phyloP scores from a whole-genome alignment of 2,329 filamentous ascomycete genomes.

The Beauveria asiatica region DNA sequence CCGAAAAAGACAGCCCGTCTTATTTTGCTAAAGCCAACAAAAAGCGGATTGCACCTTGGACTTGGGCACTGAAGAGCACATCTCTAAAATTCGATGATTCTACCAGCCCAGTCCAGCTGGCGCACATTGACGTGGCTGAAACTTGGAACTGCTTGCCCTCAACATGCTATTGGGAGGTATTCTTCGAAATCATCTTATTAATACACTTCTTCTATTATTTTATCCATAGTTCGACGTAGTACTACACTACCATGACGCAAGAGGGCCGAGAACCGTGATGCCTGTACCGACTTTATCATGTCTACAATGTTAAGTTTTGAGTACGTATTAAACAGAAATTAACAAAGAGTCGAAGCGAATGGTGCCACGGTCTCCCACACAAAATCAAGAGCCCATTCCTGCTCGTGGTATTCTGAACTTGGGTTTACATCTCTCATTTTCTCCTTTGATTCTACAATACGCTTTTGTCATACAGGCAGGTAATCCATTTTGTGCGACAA shows the following conservation, averaged over 20 bases:
- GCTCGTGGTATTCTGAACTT: conserved; percentile 9
- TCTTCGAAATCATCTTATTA: no score
- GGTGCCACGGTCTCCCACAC: background rate
- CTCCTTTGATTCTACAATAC: conserved; percentile 5
- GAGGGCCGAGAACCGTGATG: background rate
- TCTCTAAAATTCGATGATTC: no score
- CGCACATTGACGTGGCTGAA: no score
- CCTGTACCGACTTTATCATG: conserved; percentile 1
- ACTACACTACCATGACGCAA: background rate
- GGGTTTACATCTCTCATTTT: conserved; percentile 8
- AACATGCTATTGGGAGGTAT: no score
- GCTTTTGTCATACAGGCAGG: conserved; percentile 8
- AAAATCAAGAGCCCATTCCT: conserved; percentile 3
- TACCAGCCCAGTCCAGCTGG: no score
- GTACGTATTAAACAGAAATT: conserved; percentile 6
- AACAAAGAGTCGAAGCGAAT: background rate
- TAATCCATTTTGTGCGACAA: background rate
- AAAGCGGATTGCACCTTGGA: no score
- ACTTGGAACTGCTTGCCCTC: no score
- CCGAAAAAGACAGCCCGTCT: no score
- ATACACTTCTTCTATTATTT: no score
- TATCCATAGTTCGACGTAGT: no score
- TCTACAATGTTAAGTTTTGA: background rate
- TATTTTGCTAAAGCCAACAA: no score
- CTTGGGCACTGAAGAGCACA: no score